These are phyloP conservation scores for Nosema muscidifuracis DNA, from an alignment of 371 early-diverging fungal species.

Conservation along the genomic window DNA sequence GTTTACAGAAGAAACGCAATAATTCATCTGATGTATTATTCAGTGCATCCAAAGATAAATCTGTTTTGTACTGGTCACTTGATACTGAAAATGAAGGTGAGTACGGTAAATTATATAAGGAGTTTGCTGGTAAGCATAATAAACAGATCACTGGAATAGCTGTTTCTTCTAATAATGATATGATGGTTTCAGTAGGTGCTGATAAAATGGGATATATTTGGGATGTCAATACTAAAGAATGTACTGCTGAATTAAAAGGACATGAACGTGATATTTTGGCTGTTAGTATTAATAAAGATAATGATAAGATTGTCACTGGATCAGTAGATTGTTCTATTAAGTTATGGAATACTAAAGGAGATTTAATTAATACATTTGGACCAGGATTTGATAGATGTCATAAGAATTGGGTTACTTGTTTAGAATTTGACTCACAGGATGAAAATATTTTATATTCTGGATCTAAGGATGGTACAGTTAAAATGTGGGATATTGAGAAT, in stretches of 20 bases:
- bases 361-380: constrained; percentile 36
- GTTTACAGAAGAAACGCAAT: constrained; percentile 35
- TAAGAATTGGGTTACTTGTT: constrained; percentile 77
- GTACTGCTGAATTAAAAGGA: constrained; percentile 16
- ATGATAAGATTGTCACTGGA: constrained; percentile 58
- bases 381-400: constrained; percentile 66
- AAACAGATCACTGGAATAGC: constrained; percentile 46
- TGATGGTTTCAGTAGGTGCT: constrained; percentile 52
- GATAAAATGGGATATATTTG: constrained; percentile 51
- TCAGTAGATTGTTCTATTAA: constrained; percentile 48
- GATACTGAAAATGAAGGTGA: constrained; percentile 26
- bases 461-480: constrained; percentile 83
- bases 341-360: constrained; percentile 59
- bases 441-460: constrained; percentile 83
- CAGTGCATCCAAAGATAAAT: constrained; percentile 56
- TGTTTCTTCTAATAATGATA: constrained; percentile 25
- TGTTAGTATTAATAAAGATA: constrained; percentile 44
- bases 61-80: constrained; percentile 46
- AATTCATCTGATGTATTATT: constrained; percentile 33
- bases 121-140: constrained; percentile 39
- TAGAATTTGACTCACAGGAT: constrained; percentile 70
- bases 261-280: constrained; percentile 42
- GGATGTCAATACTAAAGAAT: constrained; percentile 29
- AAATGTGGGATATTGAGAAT: constrained; percentile 71
- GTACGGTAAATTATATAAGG: constrained; percentile 36